Evolutionary conservation across 768 basidiomycete species (phyloP), one percentile per base, ranked within the genome.

Genomic region (Porphyrellus cyaneotinctus): DNA sequence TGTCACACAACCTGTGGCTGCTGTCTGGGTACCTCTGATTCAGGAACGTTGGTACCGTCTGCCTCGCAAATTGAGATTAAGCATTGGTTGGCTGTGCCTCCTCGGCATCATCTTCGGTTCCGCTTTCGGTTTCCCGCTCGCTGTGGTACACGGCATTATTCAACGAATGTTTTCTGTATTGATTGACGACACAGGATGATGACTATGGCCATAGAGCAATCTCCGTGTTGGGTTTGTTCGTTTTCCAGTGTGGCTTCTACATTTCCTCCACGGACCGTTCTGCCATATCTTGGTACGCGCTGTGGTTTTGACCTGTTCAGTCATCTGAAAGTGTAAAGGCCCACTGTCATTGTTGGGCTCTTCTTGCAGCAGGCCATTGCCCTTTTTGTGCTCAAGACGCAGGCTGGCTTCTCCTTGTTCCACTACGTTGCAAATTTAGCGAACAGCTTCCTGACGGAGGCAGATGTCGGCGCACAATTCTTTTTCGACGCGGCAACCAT

Each of bases 301-400:
- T 43, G 18, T n/a, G 3, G 8, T 51, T 44, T 43, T 24, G 8
- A 26, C 8, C n/a, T 35, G 1, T 36, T 17, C 11, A 24, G 6
- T 23, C 18, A 28, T 41, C 57, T 61, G 31, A 58, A 15, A 28
- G 11, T 51, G 15, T 43, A 2, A 38, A 87, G 87, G 88, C 86
- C 82, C 14, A 92, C 91, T n/a, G 81, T 93, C 61, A 84, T 94
- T 52, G 85, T 91, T 43, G 93, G 93, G 18, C 74, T 95, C 18
- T 85, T 93, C 70, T 60, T 87, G 38, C 93, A 97, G 65, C 91
- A 94, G 73, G 81, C 75, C 17, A 81, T 95, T 42, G 93, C 93
- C 2, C 77, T 95, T 39, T 93, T 95, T 66, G 93, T 95, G 31
- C 79, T 97, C 62, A 94, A 93, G 73, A 80, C 85, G 13, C 72